phyloP scores from a whole-genome alignment of 1,284 basidiomycete genomes.

The Cystobasidium pallidum region DNA sequence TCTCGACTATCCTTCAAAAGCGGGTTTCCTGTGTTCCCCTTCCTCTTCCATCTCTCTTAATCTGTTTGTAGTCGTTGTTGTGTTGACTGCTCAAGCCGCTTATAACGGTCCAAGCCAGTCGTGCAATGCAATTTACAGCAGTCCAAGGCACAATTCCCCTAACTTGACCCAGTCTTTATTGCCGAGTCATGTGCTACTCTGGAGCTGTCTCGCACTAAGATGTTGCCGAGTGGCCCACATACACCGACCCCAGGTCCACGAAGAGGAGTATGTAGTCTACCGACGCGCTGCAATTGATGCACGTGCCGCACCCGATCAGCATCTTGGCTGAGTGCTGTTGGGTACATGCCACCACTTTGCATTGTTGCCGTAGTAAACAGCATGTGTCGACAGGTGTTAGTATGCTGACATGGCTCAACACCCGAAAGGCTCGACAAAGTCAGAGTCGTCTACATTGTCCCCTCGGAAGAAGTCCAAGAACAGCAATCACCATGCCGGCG shows the following conservation, averaged over 20 bases:
- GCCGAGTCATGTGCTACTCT: too few species aligned
- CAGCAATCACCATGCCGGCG: slow-evolving; percentile 3
- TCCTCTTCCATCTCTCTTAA: neutral
- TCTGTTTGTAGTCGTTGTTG: slow-evolving; percentile 11
- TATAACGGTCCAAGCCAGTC: neutral
- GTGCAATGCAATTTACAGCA: slow-evolving; percentile 20
- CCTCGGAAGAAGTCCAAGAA: slow-evolving; percentile 38
- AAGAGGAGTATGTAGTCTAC: too few species aligned
- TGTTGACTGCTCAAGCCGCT: neutral
- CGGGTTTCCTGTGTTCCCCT: neutral
- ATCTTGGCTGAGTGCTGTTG: too few species aligned
- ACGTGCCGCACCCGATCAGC: neutral
- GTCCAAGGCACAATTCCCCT: neutral
- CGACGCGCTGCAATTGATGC: too few species aligned
- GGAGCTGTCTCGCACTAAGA: too few species aligned
- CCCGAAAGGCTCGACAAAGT: neutral
- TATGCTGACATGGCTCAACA: slow-evolving; percentile 16
- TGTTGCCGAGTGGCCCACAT: too few species aligned
- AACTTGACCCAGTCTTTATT: too few species aligned
- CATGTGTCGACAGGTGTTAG: neutral
- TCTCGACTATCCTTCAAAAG: slow-evolving; percentile 28
- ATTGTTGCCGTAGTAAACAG: neutral
- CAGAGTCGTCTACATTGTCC: neutral
- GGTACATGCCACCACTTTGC: neutral
- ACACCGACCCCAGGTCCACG: too few species aligned